Evolutionary conservation across 2,329 filamentous ascomycete genomes (phyloP).

Genomic region (Ascochyta clinopodiicola): DNA sequence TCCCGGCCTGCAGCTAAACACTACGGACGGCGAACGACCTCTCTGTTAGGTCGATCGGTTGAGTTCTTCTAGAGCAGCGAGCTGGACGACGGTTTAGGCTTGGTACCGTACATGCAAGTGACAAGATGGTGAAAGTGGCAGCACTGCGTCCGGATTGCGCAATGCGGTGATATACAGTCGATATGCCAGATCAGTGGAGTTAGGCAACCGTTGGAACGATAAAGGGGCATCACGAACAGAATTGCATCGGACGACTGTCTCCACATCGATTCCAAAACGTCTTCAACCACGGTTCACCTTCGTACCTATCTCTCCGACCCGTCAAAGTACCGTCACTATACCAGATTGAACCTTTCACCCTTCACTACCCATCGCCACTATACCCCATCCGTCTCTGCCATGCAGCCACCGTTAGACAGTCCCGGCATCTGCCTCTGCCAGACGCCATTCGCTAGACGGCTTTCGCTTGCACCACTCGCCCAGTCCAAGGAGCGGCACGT

Average conservation of each 20-base stretch:
- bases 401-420: background rate
- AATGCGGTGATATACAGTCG: background rate
- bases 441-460: slow-evolving; percentile 7
- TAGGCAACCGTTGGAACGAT: background rate
- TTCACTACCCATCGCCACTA: background rate
- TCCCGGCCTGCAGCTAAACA: slow-evolving; percentile 7
- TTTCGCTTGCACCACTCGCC: slow-evolving; percentile 11
- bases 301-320: background rate
- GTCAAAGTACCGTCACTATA: background rate
- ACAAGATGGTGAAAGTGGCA: background rate
- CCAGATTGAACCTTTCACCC: slow-evolving; percentile 4
- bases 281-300: slow-evolving; percentile 3
- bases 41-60: slow-evolving; percentile 8
- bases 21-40: slow-evolving; percentile 14
- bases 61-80: background rate
- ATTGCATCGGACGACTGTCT: background rate
- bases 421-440: background rate
- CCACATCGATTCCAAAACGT: background rate
- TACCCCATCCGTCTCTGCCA: background rate
- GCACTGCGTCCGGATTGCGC: background rate
- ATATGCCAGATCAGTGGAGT: background rate
- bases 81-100: background rate
- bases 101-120: background rate
- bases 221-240: slow-evolving; percentile 1
- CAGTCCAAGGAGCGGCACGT: slow-evolving; percentile 15